Base-by-base conservation (phyloP, 176 grass and related monocot genomes). In the Oryza officinalis region DNA sequence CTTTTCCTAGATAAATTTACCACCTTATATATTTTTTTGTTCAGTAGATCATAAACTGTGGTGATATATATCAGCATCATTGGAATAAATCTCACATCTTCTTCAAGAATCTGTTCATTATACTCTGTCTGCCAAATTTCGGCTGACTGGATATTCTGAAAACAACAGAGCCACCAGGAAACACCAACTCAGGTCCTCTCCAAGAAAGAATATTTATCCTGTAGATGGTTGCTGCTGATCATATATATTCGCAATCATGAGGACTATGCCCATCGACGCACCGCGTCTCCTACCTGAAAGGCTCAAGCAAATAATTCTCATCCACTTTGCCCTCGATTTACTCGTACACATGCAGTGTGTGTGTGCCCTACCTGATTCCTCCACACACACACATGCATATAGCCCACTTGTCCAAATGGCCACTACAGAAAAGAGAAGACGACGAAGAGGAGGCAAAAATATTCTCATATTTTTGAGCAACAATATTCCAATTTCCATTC, bases 401-500 rank as follows among this genome's bases (percentile, higher is more conserved):
- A 33, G 23, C 31, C 38, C 71, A 52, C 71, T 76, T 35, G 45
- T 35, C 77, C 49, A 77, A 27, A 63, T 83, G 88, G 59, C 79
- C 46, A 83, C 46, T 30, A 59, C 69, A 61, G 57, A 77, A 35
- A 80, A 14, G 7, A 59, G 8, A 52, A 4, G 32, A 78, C 15
- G 64, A 80, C 79, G 67, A 77, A 64, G 57, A 61, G 4, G 22
- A 25, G n/a, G 57, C 14, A 61, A 23, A 23, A 54, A 84, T 89
- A 92, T 92, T 84, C 89, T 45, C 74, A 81, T 84, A 84, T 54
- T 54, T 20, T 20, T 20, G 0, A 59, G 20, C 54, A n/a, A 59
- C 52, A 54, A 84, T 91, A 85, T 94, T 84, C 92, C 65, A 69
- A 84, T 85, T 89, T 91, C 83, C 83, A 89, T 84, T 87, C 45